These are phyloP conservation scores for Phycomyces nitens DNA, from an alignment of 192 early-diverging fungal species.

Conservation along the genomic window DNA sequence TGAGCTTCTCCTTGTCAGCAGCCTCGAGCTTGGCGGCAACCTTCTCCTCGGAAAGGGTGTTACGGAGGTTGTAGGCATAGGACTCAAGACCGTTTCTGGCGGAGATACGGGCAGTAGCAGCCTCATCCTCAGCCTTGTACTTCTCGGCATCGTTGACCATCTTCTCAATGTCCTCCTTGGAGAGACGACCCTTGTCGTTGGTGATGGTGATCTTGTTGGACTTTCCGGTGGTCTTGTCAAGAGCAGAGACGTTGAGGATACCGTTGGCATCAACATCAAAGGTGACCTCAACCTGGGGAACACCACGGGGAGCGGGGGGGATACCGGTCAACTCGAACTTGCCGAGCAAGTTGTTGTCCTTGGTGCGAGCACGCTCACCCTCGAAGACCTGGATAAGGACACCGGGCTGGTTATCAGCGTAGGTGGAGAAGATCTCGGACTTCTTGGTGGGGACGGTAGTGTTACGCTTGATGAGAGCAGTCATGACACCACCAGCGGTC, in stretches of 20 bases:
- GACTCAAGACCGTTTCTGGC: conserved; percentile 97
- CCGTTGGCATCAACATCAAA: conserved; percentile 96
- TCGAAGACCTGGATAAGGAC: conserved; percentile 98
- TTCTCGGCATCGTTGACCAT: conserved; percentile 96
- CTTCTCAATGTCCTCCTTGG: conserved; percentile 95
- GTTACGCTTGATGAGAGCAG: conserved; percentile 95
- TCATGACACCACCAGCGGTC: conserved; percentile 98
- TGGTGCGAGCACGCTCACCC: conserved; percentile 97
- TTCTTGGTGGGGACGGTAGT: conserved; percentile 97
- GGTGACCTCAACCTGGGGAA: conserved; percentile 97
- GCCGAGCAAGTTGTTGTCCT: conserved; percentile 98
- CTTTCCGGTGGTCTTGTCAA: conserved; percentile 97
- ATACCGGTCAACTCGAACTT: conserved; percentile 97
- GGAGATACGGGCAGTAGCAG: conserved; percentile 84
- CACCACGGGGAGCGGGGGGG: conserved; percentile 92
- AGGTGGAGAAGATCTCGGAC: conserved; percentile 98
- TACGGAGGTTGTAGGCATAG: conserved; percentile 98
- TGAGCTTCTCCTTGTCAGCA: conserved; percentile 88
- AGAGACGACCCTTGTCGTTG: conserved; percentile 96
- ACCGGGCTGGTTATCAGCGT: conserved; percentile 97
- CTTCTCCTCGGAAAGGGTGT: conserved; percentile 87
- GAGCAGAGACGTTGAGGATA: conserved; percentile 90
- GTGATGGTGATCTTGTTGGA: conserved; percentile 95
- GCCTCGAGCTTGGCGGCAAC: conserved; percentile 75
- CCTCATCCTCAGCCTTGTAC: conserved; percentile 98